Evolutionary conservation across 331 rosid species (phyloP), one percentile per base, ranked within the genome.

Genomic region (Quercus lobata): DNA sequence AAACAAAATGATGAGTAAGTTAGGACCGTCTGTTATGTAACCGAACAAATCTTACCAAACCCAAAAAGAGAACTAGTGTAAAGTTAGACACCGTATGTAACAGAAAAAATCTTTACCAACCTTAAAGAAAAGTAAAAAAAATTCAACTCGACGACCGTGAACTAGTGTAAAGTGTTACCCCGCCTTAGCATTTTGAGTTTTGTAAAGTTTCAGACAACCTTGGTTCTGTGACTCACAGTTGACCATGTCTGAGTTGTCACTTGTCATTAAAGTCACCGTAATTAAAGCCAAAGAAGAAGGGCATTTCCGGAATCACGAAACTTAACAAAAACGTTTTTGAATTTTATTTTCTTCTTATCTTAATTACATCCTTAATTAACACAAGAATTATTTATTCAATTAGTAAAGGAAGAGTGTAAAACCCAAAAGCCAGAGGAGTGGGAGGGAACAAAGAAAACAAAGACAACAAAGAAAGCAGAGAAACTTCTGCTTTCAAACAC

Each of bases 131-230:
- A 57, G 10, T 5, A 7, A 5, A n/a, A n/a, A 22, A 12, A 22
- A 58, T 4, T 49, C 17, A 49, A 49, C 54, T 49, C 54, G 30
- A 41, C 3, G 58, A 76, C 77, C 41, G 9, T 35, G 12, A 41
- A 41, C 46, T 8, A 41, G 11, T 41, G 12, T 2, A 41, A 66
- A 62, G 44, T 69, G 69, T 79, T 84, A 72, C 91, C 90, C 91
- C 90, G 91, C 93, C 72, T 76, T 85, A 72, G 77, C 62, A 21
- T 35, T 84, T 90, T 82, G 82, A 83, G 79, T 58, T 82, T 68
- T 61, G 75, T 2, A 44, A 44, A 76, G 46, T 65, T 63, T 68
- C 57, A 55, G 80, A 85, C 86, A 76, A 60, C 75, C 53, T 74
- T 66, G 0, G 46, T 0, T 0, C 0, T 53, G 72, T 21, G 78